These are phyloP conservation scores for Aspergillus cavernicola DNA, from an alignment of 495 filamentous ascomycete species.

Conservation along the genomic window DNA sequence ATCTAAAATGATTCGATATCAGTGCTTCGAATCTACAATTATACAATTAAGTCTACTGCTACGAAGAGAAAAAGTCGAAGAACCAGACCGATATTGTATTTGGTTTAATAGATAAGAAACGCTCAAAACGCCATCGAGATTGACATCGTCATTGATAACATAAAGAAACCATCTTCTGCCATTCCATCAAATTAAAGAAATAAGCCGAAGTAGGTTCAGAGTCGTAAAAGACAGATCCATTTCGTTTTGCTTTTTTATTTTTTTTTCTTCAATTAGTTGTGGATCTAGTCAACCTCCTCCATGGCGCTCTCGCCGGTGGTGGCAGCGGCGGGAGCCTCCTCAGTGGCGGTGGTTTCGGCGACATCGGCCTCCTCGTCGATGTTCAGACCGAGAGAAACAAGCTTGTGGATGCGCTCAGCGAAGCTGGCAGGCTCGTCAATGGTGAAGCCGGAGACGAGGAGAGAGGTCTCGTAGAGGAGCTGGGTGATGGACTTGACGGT, in stretches of 20 bases:
- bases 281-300: constrained; percentile 69
- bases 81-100: constrained; percentile 16
- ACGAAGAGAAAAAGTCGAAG: background rate
- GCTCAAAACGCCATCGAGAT: constrained; percentile 32
- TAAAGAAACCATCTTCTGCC: constrained; percentile 12
- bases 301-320: constrained; percentile 63
- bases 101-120: constrained; percentile 21
- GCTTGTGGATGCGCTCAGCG: constrained; percentile 98
- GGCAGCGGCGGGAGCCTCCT: constrained; percentile 58
- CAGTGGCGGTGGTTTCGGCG: constrained; percentile 56
- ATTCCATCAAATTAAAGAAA: constrained; percentile 14
- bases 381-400: constrained; percentile 93
- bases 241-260: constrained; percentile 9
- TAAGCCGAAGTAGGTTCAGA: constrained; percentile 8
- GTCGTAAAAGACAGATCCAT: constrained; percentile 14
- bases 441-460: constrained; percentile 97
- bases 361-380: constrained; percentile 87
- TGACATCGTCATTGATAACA: constrained; percentile 21
- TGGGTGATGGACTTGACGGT: constrained; percentile 98
- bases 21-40: too few relatives aligned
- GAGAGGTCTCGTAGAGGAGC: constrained; percentile 96
- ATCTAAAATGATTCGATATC: too few relatives aligned
- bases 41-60: too few relatives aligned
- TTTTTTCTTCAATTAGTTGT: background rate
- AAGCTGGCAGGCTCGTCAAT: constrained; percentile 98